Percentiles rank a stretch among this genome's conserved stretches.
These are phyloP conservation scores for Fagus sylvatica DNA, from an alignment of 306 rosid species.

Conservation along the genomic window DNA sequence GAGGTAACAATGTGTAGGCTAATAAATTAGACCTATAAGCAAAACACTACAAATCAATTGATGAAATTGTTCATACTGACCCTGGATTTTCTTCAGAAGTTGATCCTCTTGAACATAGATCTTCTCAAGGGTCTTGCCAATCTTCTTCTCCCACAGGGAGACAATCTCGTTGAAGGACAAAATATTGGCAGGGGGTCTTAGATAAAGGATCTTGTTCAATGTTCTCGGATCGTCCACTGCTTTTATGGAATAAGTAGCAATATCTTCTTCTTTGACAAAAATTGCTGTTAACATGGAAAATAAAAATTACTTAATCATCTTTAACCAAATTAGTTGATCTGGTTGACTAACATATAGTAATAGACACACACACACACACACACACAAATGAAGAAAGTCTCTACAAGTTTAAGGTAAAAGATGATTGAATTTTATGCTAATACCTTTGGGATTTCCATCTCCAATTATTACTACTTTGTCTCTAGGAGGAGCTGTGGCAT, in stretches of 20 bases:
- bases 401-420: no score
- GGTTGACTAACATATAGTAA: background rate
- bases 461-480: slow-evolving; percentile 41
- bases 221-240: slow-evolving; percentile 46
- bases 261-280: slow-evolving; percentile 39
- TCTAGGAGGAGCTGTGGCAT: slow-evolving; percentile 36
- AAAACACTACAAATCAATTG: background rate
- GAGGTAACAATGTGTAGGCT: background rate
- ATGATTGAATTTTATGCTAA: background rate
- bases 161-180: slow-evolving; percentile 38
- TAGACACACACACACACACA: no score
- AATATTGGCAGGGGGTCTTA: slow-evolving; percentile 40
- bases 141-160: slow-evolving; percentile 48
- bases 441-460: slow-evolving; percentile 53
- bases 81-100: slow-evolving; percentile 40
- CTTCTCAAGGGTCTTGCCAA: slow-evolving; percentile 39
- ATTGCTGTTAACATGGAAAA: slow-evolving; percentile 24
- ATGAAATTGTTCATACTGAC: slow-evolving; percentile 19
- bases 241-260: slow-evolving; percentile 30
- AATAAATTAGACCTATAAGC: background rate
- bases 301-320: background rate
- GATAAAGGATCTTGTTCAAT: slow-evolving; percentile 41
- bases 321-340: background rate
- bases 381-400: background rate
- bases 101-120: slow-evolving; percentile 37